Evolutionary conservation across 2,329 filamentous ascomycete genomes (phyloP), one percentile per base, ranked within the genome.

Genomic region (Paraphaeosphaeria sporulosa): DNA sequence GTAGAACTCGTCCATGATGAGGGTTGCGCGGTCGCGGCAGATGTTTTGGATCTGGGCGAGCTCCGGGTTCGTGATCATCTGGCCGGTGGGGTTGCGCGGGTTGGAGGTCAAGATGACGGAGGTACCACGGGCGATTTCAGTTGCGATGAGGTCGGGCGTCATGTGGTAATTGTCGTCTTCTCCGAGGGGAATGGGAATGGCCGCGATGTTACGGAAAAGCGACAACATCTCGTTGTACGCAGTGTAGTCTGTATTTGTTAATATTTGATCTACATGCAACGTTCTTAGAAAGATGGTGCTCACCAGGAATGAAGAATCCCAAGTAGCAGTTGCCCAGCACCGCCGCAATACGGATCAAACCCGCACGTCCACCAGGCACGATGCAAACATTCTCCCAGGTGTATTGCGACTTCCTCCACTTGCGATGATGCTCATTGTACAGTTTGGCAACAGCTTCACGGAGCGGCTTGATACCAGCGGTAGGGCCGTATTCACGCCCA

Each of bases 221-320:
- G 90, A 93, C 81, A 97, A 81, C 94, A 98, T 97, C 83, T 97
- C 94, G 74, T 96, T 97, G 84, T 98, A 98, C 2, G 94, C 94
- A 3, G 94, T 97, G 81, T 97, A 97, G 78, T 97, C 76, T 79
- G 6, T 63, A 68, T 34, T 73, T 34, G 50, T 74, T 38, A 72
- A 61, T 49, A 43, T 21, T 6, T 17, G 27, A 32, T 25, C 17
- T 6, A 9, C 3, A 8, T 21, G 17, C 46, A 13, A 47, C 2
- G 12, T 54, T 30, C 10, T 9, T 40, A 23, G 30, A 53, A 10
- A 15, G 25, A 17, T 4, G 15, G 8, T 15, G 63, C 68, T 44
- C 62, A 75, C 72, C 91, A 48, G 92, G 92, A 75, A 96, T 92
- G 80, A 96, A 97, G 85, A 97, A 97, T 44, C 90, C 92, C 64